phyloP scores from a whole-genome alignment of 768 basidiomycete genomes.

The Kwoniella botswanensis region DNA sequence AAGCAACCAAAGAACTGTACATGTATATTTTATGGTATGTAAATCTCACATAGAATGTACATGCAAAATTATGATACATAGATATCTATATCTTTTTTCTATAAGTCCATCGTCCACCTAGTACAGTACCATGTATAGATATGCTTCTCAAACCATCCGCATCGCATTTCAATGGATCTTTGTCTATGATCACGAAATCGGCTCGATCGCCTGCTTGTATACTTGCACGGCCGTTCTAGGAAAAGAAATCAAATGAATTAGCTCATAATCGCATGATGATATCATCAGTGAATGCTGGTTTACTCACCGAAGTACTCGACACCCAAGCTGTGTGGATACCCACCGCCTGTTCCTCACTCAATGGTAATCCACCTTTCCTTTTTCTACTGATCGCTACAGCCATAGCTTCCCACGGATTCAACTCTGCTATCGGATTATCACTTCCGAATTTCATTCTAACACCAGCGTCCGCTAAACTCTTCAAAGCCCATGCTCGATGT shows the following conservation, averaged over 20 bases:
- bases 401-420: conserved; percentile 40
- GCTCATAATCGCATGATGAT: background rate
- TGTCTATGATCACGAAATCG: conserved; percentile 32
- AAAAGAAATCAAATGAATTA: background rate
- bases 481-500: conserved; percentile 38
- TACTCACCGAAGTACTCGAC: conserved; percentile 29
- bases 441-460: conserved; percentile 39
- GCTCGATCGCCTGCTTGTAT: conserved; percentile 41
- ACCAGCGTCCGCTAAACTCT: conserved; percentile 30
- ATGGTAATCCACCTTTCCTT: conserved; percentile 12
- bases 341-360: conserved; percentile 46
- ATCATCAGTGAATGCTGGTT: background rate
- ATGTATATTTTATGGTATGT: no score
- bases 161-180: conserved; percentile 31
- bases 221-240: conserved; percentile 27
- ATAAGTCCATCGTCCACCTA: conserved; percentile 43
- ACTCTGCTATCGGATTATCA: conserved; percentile 42
- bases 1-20: background rate
- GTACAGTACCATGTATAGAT: conserved; percentile 36
- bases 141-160: conserved; percentile 35
- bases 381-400: conserved; percentile 18
- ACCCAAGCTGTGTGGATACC: conserved; percentile 31
- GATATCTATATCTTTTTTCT: background rate
- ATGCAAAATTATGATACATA: no score
- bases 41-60: no score